Percentiles rank a stretch among this genome's conserved stretches.
Conservation (phyloP, 2,329 filamentous ascomycete genomes). For the Paecilomyces sp. region DNA sequence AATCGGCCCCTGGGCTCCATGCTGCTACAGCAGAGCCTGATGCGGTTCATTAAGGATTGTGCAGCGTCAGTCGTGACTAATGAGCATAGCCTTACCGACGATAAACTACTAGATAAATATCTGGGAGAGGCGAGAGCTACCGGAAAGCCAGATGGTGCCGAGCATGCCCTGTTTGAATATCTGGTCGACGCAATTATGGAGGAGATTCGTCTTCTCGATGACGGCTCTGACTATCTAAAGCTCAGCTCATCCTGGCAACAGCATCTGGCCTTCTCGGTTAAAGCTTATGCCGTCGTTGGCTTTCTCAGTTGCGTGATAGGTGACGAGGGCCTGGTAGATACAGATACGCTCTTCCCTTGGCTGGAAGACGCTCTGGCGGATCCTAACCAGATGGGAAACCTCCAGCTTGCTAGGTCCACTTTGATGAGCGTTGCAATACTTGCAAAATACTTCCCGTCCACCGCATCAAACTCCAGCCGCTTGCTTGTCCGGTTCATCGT, state of each 20-base stretch:
- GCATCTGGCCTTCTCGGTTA: slow-evolving; percentile 75
- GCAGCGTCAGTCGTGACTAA: slow-evolving; percentile 67
- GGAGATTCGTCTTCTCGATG: slow-evolving; percentile 80
- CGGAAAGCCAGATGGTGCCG: slow-evolving; percentile 33
- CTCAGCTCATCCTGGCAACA: slow-evolving; percentile 84
- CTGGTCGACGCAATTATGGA: slow-evolving; percentile 69
- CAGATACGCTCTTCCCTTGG: slow-evolving; percentile 74
- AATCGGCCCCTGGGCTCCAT: slow-evolving; percentile 83
- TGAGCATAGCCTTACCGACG: slow-evolving; percentile 50
- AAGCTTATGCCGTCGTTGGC: slow-evolving; percentile 71
- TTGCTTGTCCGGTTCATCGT: slow-evolving; percentile 82
- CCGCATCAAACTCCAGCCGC: slow-evolving; percentile 68
- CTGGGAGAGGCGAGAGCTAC: slow-evolving; percentile 50
- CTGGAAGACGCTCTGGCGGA: slow-evolving; percentile 77
- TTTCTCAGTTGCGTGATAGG: slow-evolving; percentile 80
- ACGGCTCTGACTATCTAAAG: slow-evolving; percentile 81
- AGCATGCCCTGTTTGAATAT: slow-evolving; percentile 41
- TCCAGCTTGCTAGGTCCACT: slow-evolving; percentile 67
- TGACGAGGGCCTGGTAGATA: slow-evolving; percentile 73
- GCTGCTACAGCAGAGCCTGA: slow-evolving; percentile 82
- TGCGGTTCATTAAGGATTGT: slow-evolving; percentile 72
- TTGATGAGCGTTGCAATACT: slow-evolving; percentile 77
- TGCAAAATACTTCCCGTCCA: slow-evolving; percentile 64
- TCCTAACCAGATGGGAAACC: slow-evolving; percentile 72
- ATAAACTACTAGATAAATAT: slow-evolving; percentile 67